Evolutionary conservation across 345 rosid species (phyloP).

Genomic region (Corchorus capsularis): DNA sequence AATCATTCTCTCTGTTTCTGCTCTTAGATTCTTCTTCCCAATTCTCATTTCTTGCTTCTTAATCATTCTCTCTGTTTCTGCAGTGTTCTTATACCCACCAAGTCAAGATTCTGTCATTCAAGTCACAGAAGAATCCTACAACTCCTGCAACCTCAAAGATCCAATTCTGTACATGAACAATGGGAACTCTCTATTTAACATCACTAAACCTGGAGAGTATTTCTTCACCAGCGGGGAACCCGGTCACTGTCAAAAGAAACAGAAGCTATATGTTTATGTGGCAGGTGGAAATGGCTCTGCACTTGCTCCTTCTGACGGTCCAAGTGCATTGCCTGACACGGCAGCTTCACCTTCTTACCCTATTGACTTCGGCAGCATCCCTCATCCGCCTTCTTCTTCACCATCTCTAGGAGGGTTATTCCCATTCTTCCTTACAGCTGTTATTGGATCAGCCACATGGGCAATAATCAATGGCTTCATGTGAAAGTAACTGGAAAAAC

Average conservation of each 20-base stretch:
- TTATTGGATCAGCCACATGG: conserved; percentile 43
- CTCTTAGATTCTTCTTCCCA: neutral
- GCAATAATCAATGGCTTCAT: conserved; percentile 38
- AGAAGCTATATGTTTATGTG: conserved; percentile 73
- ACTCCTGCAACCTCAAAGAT: conserved; percentile 73
- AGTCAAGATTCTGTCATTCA: conserved; percentile 93
- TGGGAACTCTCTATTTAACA: conserved; percentile 92
- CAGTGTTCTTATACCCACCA: conserved; percentile 98
- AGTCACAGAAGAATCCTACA: conserved; percentile 59
- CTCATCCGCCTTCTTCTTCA: conserved; percentile 55
- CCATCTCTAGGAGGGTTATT: conserved; percentile 25
- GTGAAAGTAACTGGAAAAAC: conserved; percentile 26
- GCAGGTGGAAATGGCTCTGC: conserved; percentile 50
- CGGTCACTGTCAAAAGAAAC: conserved; percentile 84
- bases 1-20: neutral
- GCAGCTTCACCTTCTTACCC: conserved; percentile 68
- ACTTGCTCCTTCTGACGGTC: conserved; percentile 50
- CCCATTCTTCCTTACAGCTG: conserved; percentile 34
- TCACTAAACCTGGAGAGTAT: conserved; percentile 58
- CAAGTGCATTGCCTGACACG: conserved; percentile 50
- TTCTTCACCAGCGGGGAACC: conserved; percentile 84
- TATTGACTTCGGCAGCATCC: conserved; percentile 74
- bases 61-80: neutral
- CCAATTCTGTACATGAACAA: conserved; percentile 85
- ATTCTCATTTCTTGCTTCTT: neutral